phyloP scores from a whole-genome alignment of 768 basidiomycete species.

The Mycena maculata region DNA sequence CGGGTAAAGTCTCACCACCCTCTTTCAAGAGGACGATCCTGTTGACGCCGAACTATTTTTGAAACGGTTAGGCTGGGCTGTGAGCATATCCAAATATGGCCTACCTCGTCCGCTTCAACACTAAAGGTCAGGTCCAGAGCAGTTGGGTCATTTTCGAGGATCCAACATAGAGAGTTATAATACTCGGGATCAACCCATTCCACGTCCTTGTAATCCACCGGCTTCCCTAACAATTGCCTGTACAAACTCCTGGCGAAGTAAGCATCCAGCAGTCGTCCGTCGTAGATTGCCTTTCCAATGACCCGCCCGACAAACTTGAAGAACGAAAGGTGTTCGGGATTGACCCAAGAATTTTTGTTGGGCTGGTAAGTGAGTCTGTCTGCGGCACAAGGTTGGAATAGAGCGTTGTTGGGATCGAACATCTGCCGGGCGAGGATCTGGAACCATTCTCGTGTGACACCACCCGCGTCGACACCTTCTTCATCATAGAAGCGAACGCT shows the following conservation, averaged over 20 bases:
- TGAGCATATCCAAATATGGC: conserved; percentile 37
- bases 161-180: conserved; percentile 98
- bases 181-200: conserved; percentile 99
- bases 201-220: conserved; percentile 94
- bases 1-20: conserved; percentile 83
- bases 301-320: conserved; percentile 99
- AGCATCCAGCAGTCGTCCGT: conserved; percentile 94
- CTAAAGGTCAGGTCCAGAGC: conserved; percentile 91
- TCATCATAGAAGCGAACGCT: conserved; percentile 97
- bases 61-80: conserved; percentile 25
- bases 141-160: conserved; percentile 94
- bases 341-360: conserved; percentile 92
- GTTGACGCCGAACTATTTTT: conserved; percentile 84
- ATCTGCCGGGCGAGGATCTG: conserved; percentile 97
- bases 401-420: conserved; percentile 98
- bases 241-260: conserved; percentile 98
- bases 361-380: conserved; percentile 97
- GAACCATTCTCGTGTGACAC: conserved; percentile 99
- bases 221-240: conserved; percentile 93
- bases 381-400: conserved; percentile 98
- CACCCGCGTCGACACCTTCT: conserved; percentile 98
- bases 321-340: conserved; percentile 95
- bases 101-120: conserved; percentile 93
- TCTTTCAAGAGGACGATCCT: conserved; percentile 90
- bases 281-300: conserved; percentile 98